Conservation (phyloP, 1,284 basidiomycete species). For the Cutaneotrichosporon cutaneum region DNA sequence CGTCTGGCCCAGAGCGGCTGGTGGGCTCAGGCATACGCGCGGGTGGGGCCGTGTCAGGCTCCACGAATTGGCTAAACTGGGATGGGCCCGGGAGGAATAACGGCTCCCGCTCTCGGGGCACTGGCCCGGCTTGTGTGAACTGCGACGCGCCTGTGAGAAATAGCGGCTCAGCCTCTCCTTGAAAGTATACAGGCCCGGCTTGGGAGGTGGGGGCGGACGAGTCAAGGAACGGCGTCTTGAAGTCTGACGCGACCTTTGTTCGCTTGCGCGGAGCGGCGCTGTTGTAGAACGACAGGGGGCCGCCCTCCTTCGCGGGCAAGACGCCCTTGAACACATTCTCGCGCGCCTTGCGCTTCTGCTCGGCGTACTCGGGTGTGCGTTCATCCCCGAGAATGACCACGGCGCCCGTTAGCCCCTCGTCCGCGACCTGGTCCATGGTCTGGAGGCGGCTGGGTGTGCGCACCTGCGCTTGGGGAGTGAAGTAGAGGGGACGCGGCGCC, state of each 20-base stretch:
- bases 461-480: not conserved
- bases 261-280: constrained; percentile 9
- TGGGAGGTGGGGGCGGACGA: not conserved
- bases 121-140: not conserved
- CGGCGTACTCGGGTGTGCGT: constrained; percentile 20
- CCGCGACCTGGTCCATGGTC: constrained; percentile 22
- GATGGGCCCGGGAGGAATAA: constrained; percentile 2
- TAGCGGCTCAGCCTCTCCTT: too few relatives aligned
- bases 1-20: not conserved
- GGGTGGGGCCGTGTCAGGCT: not conserved
- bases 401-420: constrained; percentile 20
- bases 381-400: constrained; percentile 11
- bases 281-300: constrained; percentile 37
- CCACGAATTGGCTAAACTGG: not conserved
- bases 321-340: constrained; percentile 36
- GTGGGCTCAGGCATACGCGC: not conserved
- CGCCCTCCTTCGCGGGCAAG: constrained; percentile 27
- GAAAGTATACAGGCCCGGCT: too few relatives aligned
- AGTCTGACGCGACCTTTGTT: not conserved
- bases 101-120: not conserved
- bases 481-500: not conserved
- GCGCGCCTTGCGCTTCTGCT: constrained; percentile 32
- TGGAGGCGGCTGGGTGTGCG: not conserved
- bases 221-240: constrained; percentile 16
- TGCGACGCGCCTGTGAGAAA: too few relatives aligned